Evolutionary conservation across 176 grass and related monocot genomes (phyloP).

Genomic region (Oryza punctata): DNA sequence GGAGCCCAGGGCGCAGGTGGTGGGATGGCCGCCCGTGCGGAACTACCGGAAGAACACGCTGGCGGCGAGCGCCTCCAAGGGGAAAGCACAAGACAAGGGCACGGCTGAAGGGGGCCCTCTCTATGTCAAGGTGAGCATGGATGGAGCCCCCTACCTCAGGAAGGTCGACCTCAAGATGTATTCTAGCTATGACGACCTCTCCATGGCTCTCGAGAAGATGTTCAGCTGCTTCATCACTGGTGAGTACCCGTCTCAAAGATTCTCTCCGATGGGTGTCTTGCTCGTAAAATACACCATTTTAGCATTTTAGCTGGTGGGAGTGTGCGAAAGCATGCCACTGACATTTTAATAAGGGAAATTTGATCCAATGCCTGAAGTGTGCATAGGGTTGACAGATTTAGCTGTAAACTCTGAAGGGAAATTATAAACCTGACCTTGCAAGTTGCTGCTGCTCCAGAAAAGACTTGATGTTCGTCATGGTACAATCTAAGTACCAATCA

Average conservation of each 20-base stretch:
- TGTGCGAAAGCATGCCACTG: background rate
- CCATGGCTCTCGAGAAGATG: slow-evolving; percentile 64
- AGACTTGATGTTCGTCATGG: background rate
- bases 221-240: slow-evolving; percentile 78
- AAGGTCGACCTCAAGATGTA: slow-evolving; percentile 78
- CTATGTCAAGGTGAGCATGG: slow-evolving; percentile 86
- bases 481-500: background rate
- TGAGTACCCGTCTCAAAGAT: slow-evolving; percentile 7
- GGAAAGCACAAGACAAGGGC: slow-evolving; percentile 38
- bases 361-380: background rate
- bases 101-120: slow-evolving; percentile 32
- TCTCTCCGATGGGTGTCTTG: background rate
- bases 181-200: slow-evolving; percentile 63
- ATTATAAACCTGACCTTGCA: background rate
- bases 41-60: slow-evolving; percentile 75
- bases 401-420: background rate
- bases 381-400: slow-evolving; percentile 11
- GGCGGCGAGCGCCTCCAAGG: slow-evolving; percentile 49
- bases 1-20: slow-evolving; percentile 68
- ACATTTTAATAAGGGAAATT: background rate
- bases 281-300: background rate
- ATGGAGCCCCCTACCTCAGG: slow-evolving; percentile 71
- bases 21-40: slow-evolving; percentile 84
- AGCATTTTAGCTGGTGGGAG: background rate
- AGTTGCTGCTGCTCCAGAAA: background rate